These are phyloP conservation scores for Botrytis fragariae DNA, from an alignment of 2,329 filamentous ascomycete species.

Conservation along the genomic window DNA sequence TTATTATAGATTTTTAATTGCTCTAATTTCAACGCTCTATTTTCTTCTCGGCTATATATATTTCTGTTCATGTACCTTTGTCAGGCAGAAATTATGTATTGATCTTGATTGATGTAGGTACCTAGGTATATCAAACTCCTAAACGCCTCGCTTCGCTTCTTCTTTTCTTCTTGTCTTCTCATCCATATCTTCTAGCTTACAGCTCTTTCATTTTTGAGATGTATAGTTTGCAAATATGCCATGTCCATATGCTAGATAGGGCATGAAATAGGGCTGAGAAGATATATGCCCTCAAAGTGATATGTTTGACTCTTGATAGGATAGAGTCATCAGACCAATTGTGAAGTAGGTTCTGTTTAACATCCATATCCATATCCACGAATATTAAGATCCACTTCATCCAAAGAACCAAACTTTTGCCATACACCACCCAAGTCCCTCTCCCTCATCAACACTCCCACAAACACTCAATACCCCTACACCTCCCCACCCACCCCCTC, in stretches of 20 bases:
- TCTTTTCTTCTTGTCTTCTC: background rate
- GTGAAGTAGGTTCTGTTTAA: background rate
- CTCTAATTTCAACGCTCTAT: background rate
- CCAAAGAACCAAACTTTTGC: background rate
- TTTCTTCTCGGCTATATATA: background rate
- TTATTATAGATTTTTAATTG: background rate
- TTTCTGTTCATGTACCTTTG: background rate
- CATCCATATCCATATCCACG: background rate
- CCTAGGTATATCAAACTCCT: background rate
- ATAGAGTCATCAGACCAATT: background rate
- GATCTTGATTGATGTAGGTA: background rate
- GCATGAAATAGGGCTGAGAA: background rate
- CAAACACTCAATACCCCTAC: too few relatives aligned
- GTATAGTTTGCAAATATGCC: background rate
- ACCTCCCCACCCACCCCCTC: slow-evolving; percentile 30
- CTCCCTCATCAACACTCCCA: too few relatives aligned
- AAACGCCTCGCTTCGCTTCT: background rate
- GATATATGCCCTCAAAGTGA: background rate
- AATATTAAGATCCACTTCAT: background rate
- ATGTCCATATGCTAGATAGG: background rate
- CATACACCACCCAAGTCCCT: fast-evolving
- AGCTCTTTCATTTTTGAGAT: too few relatives aligned
- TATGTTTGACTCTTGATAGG: background rate
- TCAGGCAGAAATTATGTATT: background rate
- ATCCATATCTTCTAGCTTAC: background rate